Conservation (phyloP, 768 basidiomycete genomes). For the Amanita muscaria region DNA sequence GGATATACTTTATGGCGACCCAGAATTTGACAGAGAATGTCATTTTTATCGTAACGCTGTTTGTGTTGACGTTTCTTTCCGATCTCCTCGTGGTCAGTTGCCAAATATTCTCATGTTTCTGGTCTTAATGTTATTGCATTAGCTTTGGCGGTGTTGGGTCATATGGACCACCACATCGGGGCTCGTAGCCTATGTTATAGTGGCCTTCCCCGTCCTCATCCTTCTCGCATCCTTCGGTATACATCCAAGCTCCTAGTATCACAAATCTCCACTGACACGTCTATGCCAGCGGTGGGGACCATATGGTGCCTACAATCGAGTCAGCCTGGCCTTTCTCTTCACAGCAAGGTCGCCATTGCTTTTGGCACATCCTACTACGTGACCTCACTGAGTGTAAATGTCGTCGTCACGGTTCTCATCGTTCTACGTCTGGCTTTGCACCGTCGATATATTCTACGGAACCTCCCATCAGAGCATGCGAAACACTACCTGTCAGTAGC, state of each 20-base stretch:
- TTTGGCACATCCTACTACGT: background rate
- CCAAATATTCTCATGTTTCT: too few species aligned
- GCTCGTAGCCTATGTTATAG: background rate
- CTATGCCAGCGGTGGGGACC: background rate
- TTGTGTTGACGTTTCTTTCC: background rate
- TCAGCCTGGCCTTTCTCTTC: slow-evolving; percentile 1
- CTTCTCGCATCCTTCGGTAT: background rate
- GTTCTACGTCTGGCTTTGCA: slow-evolving; percentile 19
- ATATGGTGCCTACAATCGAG: background rate
- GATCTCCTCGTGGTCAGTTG: background rate
- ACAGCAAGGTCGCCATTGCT: slow-evolving; percentile 9
- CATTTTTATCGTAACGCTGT: background rate
- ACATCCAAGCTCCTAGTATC: background rate
- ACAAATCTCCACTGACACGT: background rate
- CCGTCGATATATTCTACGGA: slow-evolving; percentile 17
- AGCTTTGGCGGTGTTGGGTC: too few species aligned
- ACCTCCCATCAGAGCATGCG: slow-evolving; percentile 18
- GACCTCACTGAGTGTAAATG: background rate
- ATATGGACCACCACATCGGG: too few species aligned
- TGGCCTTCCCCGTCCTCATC: background rate
- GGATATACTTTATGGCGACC: background rate
- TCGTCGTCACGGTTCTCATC: slow-evolving; percentile 23
- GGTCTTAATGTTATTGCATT: too few species aligned
- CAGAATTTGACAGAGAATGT: background rate
- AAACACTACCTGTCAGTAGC: slow-evolving; percentile 22